phyloP scores from a whole-genome alignment of 176 grass and related monocot genomes.

The Avena insularis region DNA sequence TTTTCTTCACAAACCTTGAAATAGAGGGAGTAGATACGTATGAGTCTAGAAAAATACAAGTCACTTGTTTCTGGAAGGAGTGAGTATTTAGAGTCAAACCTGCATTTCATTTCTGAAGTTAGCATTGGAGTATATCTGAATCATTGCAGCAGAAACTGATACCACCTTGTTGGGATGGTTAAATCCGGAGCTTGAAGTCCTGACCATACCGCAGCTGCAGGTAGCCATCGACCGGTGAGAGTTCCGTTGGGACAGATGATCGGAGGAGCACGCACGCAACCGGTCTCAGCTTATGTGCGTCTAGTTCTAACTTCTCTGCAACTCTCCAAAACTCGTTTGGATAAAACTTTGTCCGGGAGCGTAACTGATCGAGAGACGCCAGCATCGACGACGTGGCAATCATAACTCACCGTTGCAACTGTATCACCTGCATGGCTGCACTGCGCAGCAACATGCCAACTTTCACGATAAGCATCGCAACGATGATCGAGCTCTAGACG shows the following conservation, averaged over 20 bases:
- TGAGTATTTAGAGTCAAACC: no score
- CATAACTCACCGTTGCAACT: constrained; percentile 34
- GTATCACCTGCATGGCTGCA: not conserved
- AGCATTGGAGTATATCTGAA: not conserved
- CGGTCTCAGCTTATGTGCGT: constrained; percentile 25
- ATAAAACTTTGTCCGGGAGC: constrained; percentile 7
- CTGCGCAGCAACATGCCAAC: constrained; percentile 1
- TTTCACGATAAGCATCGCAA: constrained; percentile 40
- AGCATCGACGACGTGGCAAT: constrained; percentile 20
- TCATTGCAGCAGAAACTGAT: not conserved
- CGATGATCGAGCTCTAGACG: not conserved
- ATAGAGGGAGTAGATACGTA: no score
- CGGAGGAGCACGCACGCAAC: constrained; percentile 43
- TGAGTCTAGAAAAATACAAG: no score
- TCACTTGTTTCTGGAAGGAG: no score
- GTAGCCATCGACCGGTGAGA: not conserved
- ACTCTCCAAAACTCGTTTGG: constrained; percentile 39
- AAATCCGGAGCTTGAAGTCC: not conserved
- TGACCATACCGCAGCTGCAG: not conserved
- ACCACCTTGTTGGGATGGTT: not conserved
- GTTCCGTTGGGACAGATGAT: not conserved
- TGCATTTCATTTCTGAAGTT: not conserved
- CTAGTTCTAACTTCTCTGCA: constrained; percentile 40
- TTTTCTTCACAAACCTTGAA: no score
- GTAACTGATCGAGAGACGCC: constrained; percentile 29